Evolutionary conservation across 495 filamentous ascomycete genomes (phyloP).

Genomic region (Parachaetomium inaequale): DNA sequence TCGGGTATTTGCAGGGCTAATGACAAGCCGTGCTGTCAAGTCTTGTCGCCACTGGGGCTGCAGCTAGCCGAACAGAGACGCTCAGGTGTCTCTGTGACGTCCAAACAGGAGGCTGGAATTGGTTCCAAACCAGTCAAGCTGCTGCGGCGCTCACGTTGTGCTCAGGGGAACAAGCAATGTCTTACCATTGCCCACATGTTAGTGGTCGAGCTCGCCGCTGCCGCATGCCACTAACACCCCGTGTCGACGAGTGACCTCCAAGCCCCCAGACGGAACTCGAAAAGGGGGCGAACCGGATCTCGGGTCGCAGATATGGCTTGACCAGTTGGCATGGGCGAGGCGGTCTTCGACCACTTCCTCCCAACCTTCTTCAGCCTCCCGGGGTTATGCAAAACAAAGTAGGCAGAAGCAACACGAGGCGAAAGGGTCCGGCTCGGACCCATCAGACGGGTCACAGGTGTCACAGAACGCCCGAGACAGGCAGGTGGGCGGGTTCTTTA

Average conservation of each 20-base stretch:
- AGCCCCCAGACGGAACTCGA: background rate
- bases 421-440: background rate
- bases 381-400: background rate
- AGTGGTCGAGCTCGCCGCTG: background rate
- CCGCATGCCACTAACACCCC: background rate
- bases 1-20: background rate
- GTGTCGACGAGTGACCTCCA: no score
- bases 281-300: background rate
- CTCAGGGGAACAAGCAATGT: constrained; percentile 1
- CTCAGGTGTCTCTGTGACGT: background rate
- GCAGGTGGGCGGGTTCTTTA: background rate
- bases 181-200: background rate
- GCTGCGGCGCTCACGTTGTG: constrained; percentile 4
- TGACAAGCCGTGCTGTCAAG: constrained; percentile 13
- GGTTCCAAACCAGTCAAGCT: background rate
- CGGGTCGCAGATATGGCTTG: background rate
- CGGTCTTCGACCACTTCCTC: background rate
- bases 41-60: background rate
- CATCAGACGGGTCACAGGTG: background rate
- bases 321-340: background rate
- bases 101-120: background rate
- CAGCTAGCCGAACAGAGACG: background rate
- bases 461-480: background rate
- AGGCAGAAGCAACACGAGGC: background rate
- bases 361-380: no score